Evolutionary conservation across 1,139 yeast species (phyloP).

Genomic region (Pneumocystis carinii): DNA sequence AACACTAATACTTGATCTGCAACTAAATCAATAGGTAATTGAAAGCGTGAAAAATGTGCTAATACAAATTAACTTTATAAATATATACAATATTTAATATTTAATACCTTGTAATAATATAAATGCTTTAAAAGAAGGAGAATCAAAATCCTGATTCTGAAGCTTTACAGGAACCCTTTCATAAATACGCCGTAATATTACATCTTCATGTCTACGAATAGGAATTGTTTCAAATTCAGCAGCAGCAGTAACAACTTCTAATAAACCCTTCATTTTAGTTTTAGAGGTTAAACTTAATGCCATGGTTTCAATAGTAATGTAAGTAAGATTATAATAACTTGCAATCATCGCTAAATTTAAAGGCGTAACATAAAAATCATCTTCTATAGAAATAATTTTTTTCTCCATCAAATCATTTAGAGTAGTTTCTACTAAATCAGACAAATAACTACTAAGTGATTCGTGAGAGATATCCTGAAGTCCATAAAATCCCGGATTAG

Average conservation of each 20-base stretch:
- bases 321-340: slow-evolving; percentile 52
- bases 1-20: slow-evolving; percentile 44
- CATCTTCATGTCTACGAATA: slow-evolving; percentile 45
- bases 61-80: background rate
- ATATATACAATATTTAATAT: background rate
- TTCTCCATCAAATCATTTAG: slow-evolving; percentile 48
- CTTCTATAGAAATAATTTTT: slow-evolving; percentile 47
- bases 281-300: slow-evolving; percentile 38
- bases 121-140: slow-evolving; percentile 57
- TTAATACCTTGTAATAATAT: slow-evolving; percentile 40
- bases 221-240: slow-evolving; percentile 54
- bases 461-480: slow-evolving; percentile 45
- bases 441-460: slow-evolving; percentile 65
- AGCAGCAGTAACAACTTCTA: slow-evolving; percentile 55
- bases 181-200: slow-evolving; percentile 36
- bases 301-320: slow-evolving; percentile 48
- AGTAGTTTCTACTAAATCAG: slow-evolving; percentile 68
- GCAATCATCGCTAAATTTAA: slow-evolving; percentile 62
- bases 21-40: slow-evolving; percentile 43
- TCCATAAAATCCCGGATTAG: slow-evolving; percentile 83
- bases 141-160: slow-evolving; percentile 19
- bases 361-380: slow-evolving; percentile 37
- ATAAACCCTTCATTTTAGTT: slow-evolving; percentile 44
- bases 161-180: slow-evolving; percentile 48
- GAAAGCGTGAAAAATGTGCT: slow-evolving; percentile 59